Evolutionary conservation across 2,329 filamentous ascomycete genomes (phyloP).

Genomic region (Neospermospora avenae): DNA sequence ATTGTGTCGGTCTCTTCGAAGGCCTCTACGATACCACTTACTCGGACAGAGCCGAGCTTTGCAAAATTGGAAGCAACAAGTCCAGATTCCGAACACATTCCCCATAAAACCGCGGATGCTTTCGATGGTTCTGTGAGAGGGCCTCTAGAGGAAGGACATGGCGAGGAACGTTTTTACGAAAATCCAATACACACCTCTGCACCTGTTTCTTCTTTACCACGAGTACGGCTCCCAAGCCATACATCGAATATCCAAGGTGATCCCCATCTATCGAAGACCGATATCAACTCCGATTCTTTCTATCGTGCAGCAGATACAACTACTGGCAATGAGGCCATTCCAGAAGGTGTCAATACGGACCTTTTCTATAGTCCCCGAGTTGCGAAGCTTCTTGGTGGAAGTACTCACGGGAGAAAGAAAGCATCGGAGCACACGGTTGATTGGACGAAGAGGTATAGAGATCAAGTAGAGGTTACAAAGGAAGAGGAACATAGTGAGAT

Average conservation of each 20-base stretch:
- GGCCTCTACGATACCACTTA: constrained; percentile 41
- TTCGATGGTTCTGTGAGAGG: constrained; percentile 28
- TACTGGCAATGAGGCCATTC: constrained; percentile 39
- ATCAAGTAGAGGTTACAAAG: constrained; percentile 29
- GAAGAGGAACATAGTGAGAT: constrained; percentile 39
- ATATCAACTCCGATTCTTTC: constrained; percentile 32
- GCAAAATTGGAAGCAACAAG: constrained; percentile 37
- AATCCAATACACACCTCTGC: constrained; percentile 45
- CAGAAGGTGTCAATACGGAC: constrained; percentile 57
- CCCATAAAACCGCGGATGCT: constrained; percentile 45
- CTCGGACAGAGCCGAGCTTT: constrained; percentile 31
- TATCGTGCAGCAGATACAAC: constrained; percentile 37
- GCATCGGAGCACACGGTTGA: constrained; percentile 34
- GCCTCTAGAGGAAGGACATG: constrained; percentile 32
- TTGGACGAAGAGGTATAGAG: constrained; percentile 35
- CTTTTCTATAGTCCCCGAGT: constrained; percentile 60
- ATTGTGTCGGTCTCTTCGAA: constrained; percentile 39
- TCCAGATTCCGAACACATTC: constrained; percentile 41
- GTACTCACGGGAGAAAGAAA: constrained; percentile 31
- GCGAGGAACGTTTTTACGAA: constrained; percentile 55
- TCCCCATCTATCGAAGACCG: constrained; percentile 16
- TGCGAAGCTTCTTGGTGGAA: constrained; percentile 51
- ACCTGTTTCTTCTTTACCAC: constrained; percentile 50
- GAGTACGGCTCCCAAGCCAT: constrained; percentile 52
- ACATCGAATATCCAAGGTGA: constrained; percentile 37